Evolutionary conservation across 306 rosid genomes (phyloP).

Genomic region (Lupinus albus): DNA sequence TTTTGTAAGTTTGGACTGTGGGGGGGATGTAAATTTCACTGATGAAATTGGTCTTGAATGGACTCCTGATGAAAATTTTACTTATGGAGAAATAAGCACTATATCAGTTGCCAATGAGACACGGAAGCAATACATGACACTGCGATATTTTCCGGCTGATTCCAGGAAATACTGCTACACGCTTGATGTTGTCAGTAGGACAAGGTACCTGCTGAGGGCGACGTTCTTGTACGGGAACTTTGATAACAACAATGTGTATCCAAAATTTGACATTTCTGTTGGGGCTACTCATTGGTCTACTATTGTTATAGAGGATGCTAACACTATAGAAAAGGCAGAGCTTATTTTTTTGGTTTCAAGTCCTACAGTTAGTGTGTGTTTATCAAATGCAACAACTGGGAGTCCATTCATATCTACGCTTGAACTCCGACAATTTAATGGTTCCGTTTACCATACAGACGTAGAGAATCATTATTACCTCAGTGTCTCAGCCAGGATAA

Average conservation of each 20-base stretch:
- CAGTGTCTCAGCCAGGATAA: constrained; percentile 94
- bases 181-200: constrained; percentile 74
- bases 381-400: constrained; percentile 98
- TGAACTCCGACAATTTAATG: constrained; percentile 95
- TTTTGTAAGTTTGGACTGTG: constrained; percentile 93
- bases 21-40: constrained; percentile 68
- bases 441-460: constrained; percentile 70
- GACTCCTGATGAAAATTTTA: constrained; percentile 65
- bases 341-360: constrained; percentile 81
- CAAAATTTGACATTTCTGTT: constrained; percentile 83
- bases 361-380: constrained; percentile 79
- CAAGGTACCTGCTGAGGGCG: constrained; percentile 83
- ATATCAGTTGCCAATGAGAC: constrained; percentile 74
- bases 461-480: constrained; percentile 73
- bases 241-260: constrained; percentile 83
- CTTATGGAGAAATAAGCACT: constrained; percentile 59
- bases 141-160: constrained; percentile 91
- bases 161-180: constrained; percentile 86
- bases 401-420: constrained; percentile 92
- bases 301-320: constrained; percentile 85
- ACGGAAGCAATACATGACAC: constrained; percentile 67
- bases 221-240: constrained; percentile 95
- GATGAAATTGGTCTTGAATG: constrained; percentile 83
- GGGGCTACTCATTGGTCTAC: constrained; percentile 96
- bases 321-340: constrained; percentile 62